These are phyloP conservation scores for Drosera spatulata DNA, from an alignment of 179 eudicot species.

Conservation along the genomic window DNA sequence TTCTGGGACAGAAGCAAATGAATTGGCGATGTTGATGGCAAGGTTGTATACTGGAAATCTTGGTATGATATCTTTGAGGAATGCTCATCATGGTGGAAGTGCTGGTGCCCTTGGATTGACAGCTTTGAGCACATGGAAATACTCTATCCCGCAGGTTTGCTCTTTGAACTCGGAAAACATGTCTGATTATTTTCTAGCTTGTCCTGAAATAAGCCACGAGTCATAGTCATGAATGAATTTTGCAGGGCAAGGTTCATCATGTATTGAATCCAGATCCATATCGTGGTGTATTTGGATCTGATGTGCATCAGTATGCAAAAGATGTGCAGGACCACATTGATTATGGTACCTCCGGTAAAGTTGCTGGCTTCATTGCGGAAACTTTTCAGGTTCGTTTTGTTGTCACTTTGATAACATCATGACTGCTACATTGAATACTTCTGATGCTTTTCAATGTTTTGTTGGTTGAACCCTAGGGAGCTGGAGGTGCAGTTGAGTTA, in stretches of 20 bases:
- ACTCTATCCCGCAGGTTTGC: slow-evolving; percentile 79
- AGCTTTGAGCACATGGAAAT: slow-evolving; percentile 97
- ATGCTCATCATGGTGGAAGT: slow-evolving; percentile 99
- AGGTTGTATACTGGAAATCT: slow-evolving; percentile 80
- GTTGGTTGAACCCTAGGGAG: slow-evolving; percentile 44
- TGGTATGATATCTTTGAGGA: slow-evolving; percentile 81
- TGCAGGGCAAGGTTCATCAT: slow-evolving; percentile 95
- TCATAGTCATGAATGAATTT: no score
- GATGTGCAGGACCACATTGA: slow-evolving; percentile 90
- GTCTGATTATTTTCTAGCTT: no score
- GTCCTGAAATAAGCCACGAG: no score
- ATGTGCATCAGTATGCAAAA: slow-evolving; percentile 57
- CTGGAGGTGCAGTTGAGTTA: slow-evolving; percentile 97
- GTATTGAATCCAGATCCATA: slow-evolving; percentile 94
- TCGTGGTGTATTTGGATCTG: slow-evolving; percentile 84
- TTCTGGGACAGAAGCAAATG: slow-evolving; percentile 98
- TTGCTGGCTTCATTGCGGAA: slow-evolving; percentile 97
- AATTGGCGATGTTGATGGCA: slow-evolving; percentile 91
- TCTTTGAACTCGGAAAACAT: no score
- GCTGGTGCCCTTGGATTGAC: slow-evolving; percentile 75
- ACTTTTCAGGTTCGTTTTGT: slow-evolving; percentile 77
- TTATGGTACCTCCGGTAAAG: slow-evolving; percentile 81
- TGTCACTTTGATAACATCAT: not conserved
- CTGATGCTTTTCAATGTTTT: not conserved
- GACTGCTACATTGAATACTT: no score